These are phyloP conservation scores for Phytophthora constricta DNA, from an alignment of 352 stramenopile genomes.

Conservation along the genomic window DNA sequence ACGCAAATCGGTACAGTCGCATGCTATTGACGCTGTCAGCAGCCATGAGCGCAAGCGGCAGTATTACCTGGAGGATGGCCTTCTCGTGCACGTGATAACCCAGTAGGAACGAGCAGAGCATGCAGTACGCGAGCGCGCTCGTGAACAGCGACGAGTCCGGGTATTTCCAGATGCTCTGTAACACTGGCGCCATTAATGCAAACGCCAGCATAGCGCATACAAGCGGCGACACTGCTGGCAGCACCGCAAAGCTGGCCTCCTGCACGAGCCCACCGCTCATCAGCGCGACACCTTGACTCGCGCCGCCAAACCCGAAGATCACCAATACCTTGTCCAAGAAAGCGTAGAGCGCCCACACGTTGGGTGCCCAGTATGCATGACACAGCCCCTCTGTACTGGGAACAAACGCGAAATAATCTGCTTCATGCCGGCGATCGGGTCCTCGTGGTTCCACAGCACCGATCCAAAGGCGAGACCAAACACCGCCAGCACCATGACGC, in stretches of 20 bases:
- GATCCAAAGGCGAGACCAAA: slow-evolving; percentile 87
- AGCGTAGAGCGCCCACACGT: slow-evolving; percentile 97
- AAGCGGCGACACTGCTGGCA: slow-evolving; percentile 67
- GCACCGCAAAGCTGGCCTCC: slow-evolving; percentile 77
- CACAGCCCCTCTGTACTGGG: slow-evolving; percentile 96
- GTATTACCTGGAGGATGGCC: slow-evolving; percentile 93
- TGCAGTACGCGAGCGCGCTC: slow-evolving; percentile 87
- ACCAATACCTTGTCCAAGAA: slow-evolving; percentile 90
- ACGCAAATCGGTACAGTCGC: slow-evolving; percentile 81
- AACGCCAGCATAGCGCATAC: slow-evolving; percentile 86
- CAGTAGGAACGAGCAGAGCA: slow-evolving; percentile 96
- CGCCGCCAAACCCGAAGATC: slow-evolving; percentile 44
- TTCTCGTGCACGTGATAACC: slow-evolving; percentile 99
- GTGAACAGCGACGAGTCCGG: slow-evolving; percentile 84
- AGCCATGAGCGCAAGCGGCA: slow-evolving; percentile 75
- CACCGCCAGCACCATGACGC: slow-evolving; percentile 79
- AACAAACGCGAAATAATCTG: slow-evolving; percentile 96
- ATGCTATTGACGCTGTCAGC: slow-evolving; percentile 83
- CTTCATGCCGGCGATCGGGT: slow-evolving; percentile 56
- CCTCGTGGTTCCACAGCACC: slow-evolving; percentile 58
- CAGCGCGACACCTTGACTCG: slow-evolving; percentile 51
- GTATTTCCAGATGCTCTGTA: slow-evolving; percentile 79
- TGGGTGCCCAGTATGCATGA: slow-evolving; percentile 99
- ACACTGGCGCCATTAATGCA: slow-evolving; percentile 74
- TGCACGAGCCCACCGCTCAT: slow-evolving; percentile 89